phyloP scores from a whole-genome alignment of 2,329 filamentous ascomycete genomes.

The Hymenoscyphus occultus region DNA sequence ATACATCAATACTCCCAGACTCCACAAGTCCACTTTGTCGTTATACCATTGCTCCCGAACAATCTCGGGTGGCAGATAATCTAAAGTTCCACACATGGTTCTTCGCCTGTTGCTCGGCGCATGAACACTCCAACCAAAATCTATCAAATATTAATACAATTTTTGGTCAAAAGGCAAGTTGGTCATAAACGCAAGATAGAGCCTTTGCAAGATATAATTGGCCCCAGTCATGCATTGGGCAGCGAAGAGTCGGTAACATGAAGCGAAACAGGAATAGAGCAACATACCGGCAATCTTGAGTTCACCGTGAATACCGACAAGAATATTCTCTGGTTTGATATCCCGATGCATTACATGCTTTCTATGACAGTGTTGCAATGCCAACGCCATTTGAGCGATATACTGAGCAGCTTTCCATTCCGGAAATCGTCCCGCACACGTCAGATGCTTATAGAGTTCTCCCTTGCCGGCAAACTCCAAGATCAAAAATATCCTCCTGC shows the following conservation, averaged over 20 bases:
- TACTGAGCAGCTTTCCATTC: conserved; percentile 70
- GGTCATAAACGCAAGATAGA: too few relatives aligned
- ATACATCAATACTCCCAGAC: conserved; percentile 53
- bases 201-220: neutral
- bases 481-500: conserved; percentile 67
- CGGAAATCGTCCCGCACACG: conserved; percentile 62
- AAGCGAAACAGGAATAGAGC: neutral
- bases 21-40: conserved; percentile 94
- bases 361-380: conserved; percentile 81
- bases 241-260: neutral
- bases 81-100: conserved; percentile 92
- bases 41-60: conserved; percentile 76
- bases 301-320: conserved; percentile 90
- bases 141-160: conserved; percentile 1
- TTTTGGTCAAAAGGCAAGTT: neutral
- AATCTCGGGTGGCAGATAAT: conserved; percentile 76
- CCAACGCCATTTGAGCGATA: conserved; percentile 70
- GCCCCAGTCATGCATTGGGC: neutral
- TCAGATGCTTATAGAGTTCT: conserved; percentile 67
- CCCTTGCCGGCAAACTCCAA: conserved; percentile 67
- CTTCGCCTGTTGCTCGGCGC: conserved; percentile 85
- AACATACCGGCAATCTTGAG: conserved; percentile 66
- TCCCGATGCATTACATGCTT: conserved; percentile 95
- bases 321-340: conserved; percentile 94
- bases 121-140: conserved; percentile 78